Base-by-base conservation (phyloP, 768 basidiomycete species). In the Sarcodon aspratus region DNA sequence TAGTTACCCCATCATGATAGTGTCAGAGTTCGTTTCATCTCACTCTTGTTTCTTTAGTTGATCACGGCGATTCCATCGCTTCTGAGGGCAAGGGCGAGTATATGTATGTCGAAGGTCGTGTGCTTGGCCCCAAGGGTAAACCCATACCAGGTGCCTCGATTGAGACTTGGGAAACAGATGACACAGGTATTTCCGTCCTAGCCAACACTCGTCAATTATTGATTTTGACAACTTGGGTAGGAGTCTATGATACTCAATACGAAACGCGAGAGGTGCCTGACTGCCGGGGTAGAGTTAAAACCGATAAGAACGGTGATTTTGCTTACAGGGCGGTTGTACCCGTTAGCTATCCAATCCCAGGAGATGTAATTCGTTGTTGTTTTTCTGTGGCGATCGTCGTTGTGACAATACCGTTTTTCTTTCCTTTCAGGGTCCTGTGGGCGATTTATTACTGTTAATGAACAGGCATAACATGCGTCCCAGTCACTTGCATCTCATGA, bases 61-160 rank as follows among this genome's bases (percentile, higher is more conserved):
- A 69, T 18, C 62, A 73, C 6, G 88, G 89, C 5, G 85, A 73
- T 1, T 78, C 81, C 9, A 93, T 92, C 46, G 87, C 90, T 7
- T 87, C 87, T 0, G 88, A 91, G 62, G 89, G 84, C 49, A 90
- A 87, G 63, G 90, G 89, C 17, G 76, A 88, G 9, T 85, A 89
- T 60, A 69, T 93, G 75, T 89, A 74, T 54, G 82, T 92, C 46
- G 75, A 87, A 58, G 89, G 90, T 1, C 73, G 71, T 3, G 73
- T 92, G 1, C 57, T 78, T 32, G 61, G 60, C 56, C 80, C 77
- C 1, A 65, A 74, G 33, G 86, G 87, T 17, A 66, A 70, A n/a
- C 80, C 82, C 2, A 72, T 92, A 47, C 61, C 79, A 6, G 69
- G 69, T 46, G 85, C 84, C 0, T 56, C 73, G 42, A 84, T 90